Percentiles rank a stretch among this genome's conserved stretches.
Conservation (phyloP, 345 rosid species). For the Viola odorata region DNA sequence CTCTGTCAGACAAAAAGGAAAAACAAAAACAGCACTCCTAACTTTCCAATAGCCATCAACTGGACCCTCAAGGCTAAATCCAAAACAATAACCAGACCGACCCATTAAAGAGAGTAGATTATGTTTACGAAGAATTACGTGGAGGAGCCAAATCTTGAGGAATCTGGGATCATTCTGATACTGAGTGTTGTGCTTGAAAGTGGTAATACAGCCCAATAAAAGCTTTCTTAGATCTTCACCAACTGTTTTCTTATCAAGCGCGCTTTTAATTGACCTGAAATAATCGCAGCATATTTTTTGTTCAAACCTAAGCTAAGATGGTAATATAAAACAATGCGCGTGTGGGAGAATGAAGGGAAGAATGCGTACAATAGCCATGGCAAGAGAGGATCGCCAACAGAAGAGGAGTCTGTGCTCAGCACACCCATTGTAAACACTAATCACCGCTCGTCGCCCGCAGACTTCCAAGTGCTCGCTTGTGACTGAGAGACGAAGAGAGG, state of each 20-base stretch:
- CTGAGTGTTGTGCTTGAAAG: slow-evolving; percentile 49
- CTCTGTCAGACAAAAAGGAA: too few relatives aligned
- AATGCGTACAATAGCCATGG: slow-evolving; percentile 50
- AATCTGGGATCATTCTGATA: slow-evolving; percentile 75
- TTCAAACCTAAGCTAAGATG: not conserved
- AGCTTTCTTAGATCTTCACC: slow-evolving; percentile 39
- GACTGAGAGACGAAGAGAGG: not conserved
- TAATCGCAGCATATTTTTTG: slow-evolving; percentile 1
- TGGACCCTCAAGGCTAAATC: not conserved
- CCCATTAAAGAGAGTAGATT: too few relatives aligned
- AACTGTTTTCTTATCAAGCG: slow-evolving; percentile 27
- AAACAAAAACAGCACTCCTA: too few relatives aligned
- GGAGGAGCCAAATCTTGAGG: slow-evolving; percentile 89
- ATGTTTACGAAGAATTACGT: slow-evolving; percentile 36
- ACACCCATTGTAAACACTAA: too few relatives aligned
- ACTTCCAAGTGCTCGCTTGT: not conserved
- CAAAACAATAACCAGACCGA: not conserved
- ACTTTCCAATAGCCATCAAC: too few relatives aligned
- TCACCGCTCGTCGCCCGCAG: not conserved
- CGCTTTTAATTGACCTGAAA: slow-evolving; percentile 49
- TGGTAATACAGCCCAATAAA: slow-evolving; percentile 41
- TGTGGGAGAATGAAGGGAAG: not conserved
- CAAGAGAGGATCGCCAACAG: slow-evolving; percentile 42
- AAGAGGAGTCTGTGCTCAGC: slow-evolving; percentile 11
- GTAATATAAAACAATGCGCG: not conserved